Conservation (phyloP, 2,329 filamentous ascomycete species). For the Sordariomycetes sp. region DNA sequence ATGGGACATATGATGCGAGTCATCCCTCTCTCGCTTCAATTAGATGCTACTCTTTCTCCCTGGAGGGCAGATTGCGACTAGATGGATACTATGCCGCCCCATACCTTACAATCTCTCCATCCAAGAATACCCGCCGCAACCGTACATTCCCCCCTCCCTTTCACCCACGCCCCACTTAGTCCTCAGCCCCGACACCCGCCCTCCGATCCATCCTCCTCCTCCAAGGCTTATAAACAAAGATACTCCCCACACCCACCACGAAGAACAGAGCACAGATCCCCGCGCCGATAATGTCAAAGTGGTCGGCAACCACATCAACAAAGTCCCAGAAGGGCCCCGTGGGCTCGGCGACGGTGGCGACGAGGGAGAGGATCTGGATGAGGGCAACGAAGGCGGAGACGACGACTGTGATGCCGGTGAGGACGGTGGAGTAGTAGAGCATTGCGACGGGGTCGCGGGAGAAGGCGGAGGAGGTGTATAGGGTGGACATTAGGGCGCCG, state of each 20-base stretch:
- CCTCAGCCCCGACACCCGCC: neutral
- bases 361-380: conserved; percentile 69
- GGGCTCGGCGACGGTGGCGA: conserved; percentile 63
- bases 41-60: no score
- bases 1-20: no score
- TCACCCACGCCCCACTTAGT: neutral
- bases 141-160: neutral
- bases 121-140: neutral
- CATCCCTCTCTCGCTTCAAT: no score
- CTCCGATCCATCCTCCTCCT: conserved; percentile 27
- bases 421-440: conserved; percentile 82
- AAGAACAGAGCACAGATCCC: conserved; percentile 78
- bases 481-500: conserved; percentile 85
- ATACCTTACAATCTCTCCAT: no score
- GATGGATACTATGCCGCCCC: no score
- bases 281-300: conserved; percentile 79
- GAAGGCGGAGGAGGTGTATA: conserved; percentile 74
- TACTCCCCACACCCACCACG: conserved; percentile 58
- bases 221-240: conserved; percentile 73
- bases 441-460: conserved; percentile 77
- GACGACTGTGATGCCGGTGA: conserved; percentile 71
- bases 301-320: conserved; percentile 59
- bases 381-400: conserved; percentile 78
- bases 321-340: conserved; percentile 82
- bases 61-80: no score